phyloP scores from a whole-genome alignment of 2,329 filamentous ascomycete species.

The Beauveria scarabaeidicola region DNA sequence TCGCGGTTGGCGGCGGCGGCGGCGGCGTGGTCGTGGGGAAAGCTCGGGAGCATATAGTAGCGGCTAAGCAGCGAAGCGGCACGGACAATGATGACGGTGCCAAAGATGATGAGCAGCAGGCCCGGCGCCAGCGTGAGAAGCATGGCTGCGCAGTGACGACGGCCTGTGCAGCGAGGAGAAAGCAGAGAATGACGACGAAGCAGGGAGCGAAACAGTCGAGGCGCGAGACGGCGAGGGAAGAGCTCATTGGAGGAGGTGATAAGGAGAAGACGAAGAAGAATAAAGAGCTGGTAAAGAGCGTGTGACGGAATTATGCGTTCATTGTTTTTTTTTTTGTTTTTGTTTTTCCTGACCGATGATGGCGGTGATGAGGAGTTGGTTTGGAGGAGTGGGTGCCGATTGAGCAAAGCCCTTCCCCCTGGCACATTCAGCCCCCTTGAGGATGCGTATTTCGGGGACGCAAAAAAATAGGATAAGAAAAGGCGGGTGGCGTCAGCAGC shows the following conservation, averaged over 20 bases:
- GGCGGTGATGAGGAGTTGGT: not conserved
- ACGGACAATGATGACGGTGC: conserved; percentile 8
- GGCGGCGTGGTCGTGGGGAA: not conserved
- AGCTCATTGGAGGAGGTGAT: not conserved
- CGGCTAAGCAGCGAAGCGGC: conserved; percentile 9
- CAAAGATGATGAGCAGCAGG: conserved; percentile 7
- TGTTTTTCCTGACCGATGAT: not conserved
- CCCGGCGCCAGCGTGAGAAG: conserved; percentile 10
- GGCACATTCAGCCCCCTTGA: not conserved
- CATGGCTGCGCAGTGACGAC: not conserved
- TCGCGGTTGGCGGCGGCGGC: conserved; percentile 2
- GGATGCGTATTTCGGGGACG: not conserved
- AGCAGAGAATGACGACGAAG: not conserved
- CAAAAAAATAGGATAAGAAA: not conserved
- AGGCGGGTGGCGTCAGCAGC: not conserved
- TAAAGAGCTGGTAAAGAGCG: not conserved
- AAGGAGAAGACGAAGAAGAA: not conserved
- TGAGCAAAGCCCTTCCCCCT: not conserved
- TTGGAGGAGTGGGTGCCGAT: not conserved
- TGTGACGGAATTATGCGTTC: not conserved
- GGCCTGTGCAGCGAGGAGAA: not conserved
- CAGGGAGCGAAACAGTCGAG: not conserved
- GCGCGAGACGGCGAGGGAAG: not conserved
- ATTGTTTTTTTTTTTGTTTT: not conserved
- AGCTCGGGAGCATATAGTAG: conserved; percentile 8